These are phyloP conservation scores for Coccomyxa sp. DNA, from an alignment of 139 green algal species.

Conservation along the genomic window DNA sequence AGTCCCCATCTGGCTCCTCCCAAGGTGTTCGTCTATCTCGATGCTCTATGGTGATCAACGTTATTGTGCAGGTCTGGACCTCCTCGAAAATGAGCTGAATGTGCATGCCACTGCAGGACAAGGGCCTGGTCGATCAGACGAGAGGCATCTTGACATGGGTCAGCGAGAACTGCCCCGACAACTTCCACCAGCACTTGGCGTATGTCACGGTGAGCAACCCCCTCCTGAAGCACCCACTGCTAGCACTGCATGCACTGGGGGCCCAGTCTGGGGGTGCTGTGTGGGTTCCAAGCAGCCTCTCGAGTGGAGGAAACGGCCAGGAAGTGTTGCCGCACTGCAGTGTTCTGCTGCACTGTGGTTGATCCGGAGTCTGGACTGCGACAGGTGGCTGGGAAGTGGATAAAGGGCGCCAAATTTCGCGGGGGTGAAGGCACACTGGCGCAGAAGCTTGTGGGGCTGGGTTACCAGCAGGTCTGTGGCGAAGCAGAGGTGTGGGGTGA, in stretches of 20 bases:
- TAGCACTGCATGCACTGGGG: background rate
- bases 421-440: conserved; percentile 18
- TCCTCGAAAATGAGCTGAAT: background rate
- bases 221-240: background rate
- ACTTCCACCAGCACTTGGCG: conserved; percentile 10
- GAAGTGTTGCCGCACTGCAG: background rate
- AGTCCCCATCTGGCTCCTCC: conserved; percentile 39
- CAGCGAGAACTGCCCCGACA: conserved; percentile 48
- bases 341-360: background rate
- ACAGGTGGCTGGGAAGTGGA: conserved; percentile 62
- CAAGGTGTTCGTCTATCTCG: background rate
- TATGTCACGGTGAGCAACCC: conserved; percentile 37
- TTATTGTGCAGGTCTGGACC: background rate
- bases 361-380: background rate
- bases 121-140: conserved; percentile 85
- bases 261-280: background rate
- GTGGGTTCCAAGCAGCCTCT: background rate
- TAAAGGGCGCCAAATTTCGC: conserved; percentile 50
- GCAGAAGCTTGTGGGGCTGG: conserved; percentile 45
- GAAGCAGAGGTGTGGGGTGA: conserved; percentile 61
- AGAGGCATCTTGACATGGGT: conserved; percentile 79
- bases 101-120: background rate
- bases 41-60: background rate
- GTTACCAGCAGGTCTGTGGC: conserved; percentile 79
- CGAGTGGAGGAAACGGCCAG: background rate